Evolutionary conservation across 257 asterid species (phyloP).

Genomic region (Solanum raphanifolium): DNA sequence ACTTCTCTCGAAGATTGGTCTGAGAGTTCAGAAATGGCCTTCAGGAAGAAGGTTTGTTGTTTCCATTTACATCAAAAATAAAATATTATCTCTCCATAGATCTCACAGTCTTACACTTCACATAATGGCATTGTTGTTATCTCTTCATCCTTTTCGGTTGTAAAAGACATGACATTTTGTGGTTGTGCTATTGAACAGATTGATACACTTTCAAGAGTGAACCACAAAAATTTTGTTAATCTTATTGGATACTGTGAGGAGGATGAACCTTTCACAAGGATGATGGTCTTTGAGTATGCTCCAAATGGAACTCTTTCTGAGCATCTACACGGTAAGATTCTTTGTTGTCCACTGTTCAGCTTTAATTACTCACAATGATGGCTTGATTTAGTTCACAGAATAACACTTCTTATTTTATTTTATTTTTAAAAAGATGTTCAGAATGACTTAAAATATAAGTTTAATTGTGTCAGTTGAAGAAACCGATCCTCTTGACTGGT

Average conservation of each 20-base stretch:
- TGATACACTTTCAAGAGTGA: constrained; percentile 64
- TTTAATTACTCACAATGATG: background rate
- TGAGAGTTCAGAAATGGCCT: constrained; percentile 50
- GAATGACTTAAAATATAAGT: background rate
- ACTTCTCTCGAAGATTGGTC: constrained; percentile 62
- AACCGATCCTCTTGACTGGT: constrained; percentile 90
- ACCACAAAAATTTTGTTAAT: constrained; percentile 89
- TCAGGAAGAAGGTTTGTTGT: constrained; percentile 60
- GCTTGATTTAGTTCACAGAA: background rate
- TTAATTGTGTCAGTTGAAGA: constrained; percentile 46
- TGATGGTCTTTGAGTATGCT: constrained; percentile 98
- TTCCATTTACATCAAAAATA: background rate
- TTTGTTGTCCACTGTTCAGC: background rate
- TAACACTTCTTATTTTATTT: background rate
- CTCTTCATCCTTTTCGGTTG: background rate
- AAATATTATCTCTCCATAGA: background rate
- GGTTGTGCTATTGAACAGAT: constrained; percentile 29
- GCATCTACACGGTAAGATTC: constrained; percentile 73
- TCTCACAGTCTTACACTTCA: background rate
- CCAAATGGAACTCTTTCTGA: constrained; percentile 78
- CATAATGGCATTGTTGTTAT: background rate
- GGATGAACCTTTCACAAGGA: constrained; percentile 72
- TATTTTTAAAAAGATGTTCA: background rate
- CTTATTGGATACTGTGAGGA: constrained; percentile 92
- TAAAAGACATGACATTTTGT: background rate